A percentile compares a stretch with the other conserved stretches of the same genome.
phyloP scores from a whole-genome alignment of 163 green algal genomes.

The Coccomyxa subellipsoidea region DNA sequence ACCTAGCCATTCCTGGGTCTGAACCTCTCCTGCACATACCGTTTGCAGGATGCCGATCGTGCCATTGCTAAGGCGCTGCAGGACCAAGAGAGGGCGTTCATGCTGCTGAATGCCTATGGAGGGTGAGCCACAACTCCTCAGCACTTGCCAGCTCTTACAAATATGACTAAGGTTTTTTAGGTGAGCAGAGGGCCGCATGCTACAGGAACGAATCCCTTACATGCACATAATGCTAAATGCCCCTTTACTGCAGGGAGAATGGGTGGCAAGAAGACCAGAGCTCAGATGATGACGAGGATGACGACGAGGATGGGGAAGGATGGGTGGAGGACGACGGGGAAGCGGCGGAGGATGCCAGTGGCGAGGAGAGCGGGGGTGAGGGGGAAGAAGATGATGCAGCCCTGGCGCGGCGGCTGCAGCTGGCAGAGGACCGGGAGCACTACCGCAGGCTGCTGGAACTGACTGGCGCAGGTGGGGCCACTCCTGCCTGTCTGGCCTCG shows the following conservation, averaged over 20 bases:
- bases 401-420: conserved; percentile 32
- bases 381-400: conserved; percentile 19
- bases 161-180: too few species aligned
- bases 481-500: neutral
- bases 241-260: neutral
- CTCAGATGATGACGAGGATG: neutral
- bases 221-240: too few species aligned
- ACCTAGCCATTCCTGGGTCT: too few species aligned
- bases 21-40: too few species aligned
- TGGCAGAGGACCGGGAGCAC: conserved; percentile 40
- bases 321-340: conserved; percentile 13
- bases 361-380: neutral
- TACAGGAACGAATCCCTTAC: too few species aligned
- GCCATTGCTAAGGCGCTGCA: conserved; percentile 55
- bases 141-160: neutral
- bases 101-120: conserved; percentile 16
- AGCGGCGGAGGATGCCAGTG: conserved; percentile 2
- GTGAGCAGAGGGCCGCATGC: too few species aligned
- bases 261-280: neutral
- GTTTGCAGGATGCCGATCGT: conserved; percentile 36
- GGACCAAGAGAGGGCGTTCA: conserved; percentile 50
- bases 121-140: neutral
- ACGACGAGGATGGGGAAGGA: neutral
- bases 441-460: conserved; percentile 39
- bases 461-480: conserved; percentile 19